phyloP scores from a whole-genome alignment of 192 early-diverging fungal genomes.

The Kickxella alabastrina region DNA sequence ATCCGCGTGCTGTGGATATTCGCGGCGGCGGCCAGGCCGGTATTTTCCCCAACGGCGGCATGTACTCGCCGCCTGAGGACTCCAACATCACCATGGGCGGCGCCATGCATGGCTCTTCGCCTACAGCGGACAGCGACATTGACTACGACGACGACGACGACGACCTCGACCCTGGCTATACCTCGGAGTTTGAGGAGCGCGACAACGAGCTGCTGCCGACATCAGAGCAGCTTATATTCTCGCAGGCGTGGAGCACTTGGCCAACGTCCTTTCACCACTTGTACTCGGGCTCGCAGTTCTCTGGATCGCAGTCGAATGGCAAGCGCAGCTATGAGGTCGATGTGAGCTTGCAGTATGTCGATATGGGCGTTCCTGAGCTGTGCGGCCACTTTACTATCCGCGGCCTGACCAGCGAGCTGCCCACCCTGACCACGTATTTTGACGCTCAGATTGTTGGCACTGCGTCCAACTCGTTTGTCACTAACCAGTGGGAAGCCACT shows the following conservation, averaged over 20 bases:
- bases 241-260: slow-evolving; percentile 52
- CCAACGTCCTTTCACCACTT: slow-evolving; percentile 50
- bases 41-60: neutral
- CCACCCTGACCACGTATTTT: slow-evolving; percentile 71
- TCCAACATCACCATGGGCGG: neutral
- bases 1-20: neutral
- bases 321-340: slow-evolving; percentile 41
- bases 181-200: too few relatives aligned
- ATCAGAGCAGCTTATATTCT: slow-evolving; percentile 43
- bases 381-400: slow-evolving; percentile 73
- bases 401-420: slow-evolving; percentile 67
- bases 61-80: neutral
- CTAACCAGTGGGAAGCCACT: slow-evolving; percentile 73
- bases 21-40: neutral
- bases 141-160: neutral
- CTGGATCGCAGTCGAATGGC: slow-evolving; percentile 47
- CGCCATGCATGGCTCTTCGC: neutral
- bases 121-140: neutral
- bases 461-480: slow-evolving; percentile 59
- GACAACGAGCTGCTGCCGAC: slow-evolving; percentile 42
- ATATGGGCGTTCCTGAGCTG: slow-evolving; percentile 62
- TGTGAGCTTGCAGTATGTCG: slow-evolving; percentile 53
- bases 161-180: neutral
- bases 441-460: slow-evolving; percentile 72
- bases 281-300: slow-evolving; percentile 48